Percentiles rank a stretch among this genome's conserved stretches.
Conservation (phyloP, 2,329 filamentous ascomycete genomes). For the Dactylellina haptotyla region DNA sequence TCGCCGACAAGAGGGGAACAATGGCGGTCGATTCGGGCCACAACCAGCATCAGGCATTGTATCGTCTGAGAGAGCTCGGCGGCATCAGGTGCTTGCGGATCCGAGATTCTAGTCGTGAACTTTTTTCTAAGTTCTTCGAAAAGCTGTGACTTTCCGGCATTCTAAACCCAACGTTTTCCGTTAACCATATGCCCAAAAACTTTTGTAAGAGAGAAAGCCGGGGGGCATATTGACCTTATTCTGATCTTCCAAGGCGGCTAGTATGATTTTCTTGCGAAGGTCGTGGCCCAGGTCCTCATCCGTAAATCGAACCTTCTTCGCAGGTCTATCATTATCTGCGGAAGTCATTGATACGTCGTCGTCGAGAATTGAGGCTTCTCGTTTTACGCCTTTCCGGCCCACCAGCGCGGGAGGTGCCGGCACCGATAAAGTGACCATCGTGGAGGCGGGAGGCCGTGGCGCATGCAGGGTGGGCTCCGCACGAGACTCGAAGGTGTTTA, state of each 20-base stretch:
- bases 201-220: background rate
- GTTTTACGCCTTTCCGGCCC: conserved; percentile 37
- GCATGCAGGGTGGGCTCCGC: conserved; percentile 31
- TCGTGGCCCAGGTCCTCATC: conserved; percentile 42
- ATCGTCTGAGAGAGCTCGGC: conserved; percentile 63
- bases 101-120: conserved; percentile 58
- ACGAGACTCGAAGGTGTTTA: background rate
- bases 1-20: conserved; percentile 70
- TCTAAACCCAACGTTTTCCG: conserved; percentile 8
- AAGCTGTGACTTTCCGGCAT: conserved; percentile 31
- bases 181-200: background rate
- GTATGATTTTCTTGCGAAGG: conserved; percentile 46
- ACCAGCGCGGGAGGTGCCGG: conserved; percentile 39
- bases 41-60: conserved; percentile 71
- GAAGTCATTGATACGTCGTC: conserved; percentile 46
- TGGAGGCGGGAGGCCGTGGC: background rate
- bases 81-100: conserved; percentile 59
- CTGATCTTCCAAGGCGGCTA: conserved; percentile 44
- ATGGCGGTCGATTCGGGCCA: conserved; percentile 70
- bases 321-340: conserved; percentile 24
- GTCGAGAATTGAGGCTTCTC: conserved; percentile 45
- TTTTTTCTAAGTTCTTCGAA: conserved; percentile 57
- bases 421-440: conserved; percentile 47
- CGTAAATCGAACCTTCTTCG: conserved; percentile 52
- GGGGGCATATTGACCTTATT: conserved; percentile 16